Percentiles rank a stretch among this genome's conserved stretches.
phyloP scores from a whole-genome alignment of 2,329 filamentous ascomycete genomes.

The Cryphonectria japonica region DNA sequence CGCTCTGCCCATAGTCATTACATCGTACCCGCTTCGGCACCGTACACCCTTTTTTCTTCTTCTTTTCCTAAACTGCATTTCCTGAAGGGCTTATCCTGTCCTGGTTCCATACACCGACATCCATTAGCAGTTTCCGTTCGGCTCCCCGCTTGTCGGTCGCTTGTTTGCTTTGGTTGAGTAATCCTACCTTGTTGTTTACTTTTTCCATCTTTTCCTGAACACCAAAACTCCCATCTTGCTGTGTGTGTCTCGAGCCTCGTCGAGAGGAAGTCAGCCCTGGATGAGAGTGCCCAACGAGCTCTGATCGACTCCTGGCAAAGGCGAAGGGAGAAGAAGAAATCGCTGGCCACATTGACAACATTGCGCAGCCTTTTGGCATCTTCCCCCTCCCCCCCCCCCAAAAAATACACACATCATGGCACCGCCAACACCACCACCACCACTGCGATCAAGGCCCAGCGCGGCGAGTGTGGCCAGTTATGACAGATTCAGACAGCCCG shows the following conservation, averaged over 20 bases:
- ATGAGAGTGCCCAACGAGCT: background rate
- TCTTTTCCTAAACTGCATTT: background rate
- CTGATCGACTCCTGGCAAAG: background rate
- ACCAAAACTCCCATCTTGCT: background rate
- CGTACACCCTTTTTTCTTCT: background rate
- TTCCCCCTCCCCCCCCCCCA: background rate
- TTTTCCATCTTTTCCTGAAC: background rate
- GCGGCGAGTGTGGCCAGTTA: constrained; percentile 27
- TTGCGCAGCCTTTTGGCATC: too few relatives aligned
- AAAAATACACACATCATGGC: constrained; percentile 5
- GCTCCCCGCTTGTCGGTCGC: constrained; percentile 3
- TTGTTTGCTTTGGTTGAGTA: background rate
- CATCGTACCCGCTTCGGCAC: background rate
- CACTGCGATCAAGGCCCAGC: constrained; percentile 16
- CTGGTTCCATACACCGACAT: background rate
- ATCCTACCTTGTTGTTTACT: background rate
- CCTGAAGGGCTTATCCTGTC: background rate
- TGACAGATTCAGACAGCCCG: constrained; percentile 30
- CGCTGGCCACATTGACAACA: background rate
- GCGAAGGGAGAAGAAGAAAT: background rate
- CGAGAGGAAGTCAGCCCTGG: background rate
- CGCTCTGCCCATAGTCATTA: background rate
- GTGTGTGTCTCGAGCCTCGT: background rate
- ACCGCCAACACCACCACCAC: constrained; percentile 15
- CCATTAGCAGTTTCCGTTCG: constrained; percentile 3